A percentile compares a stretch with the other conserved stretches of the same genome.
Evolutionary conservation across 2,329 filamentous ascomycete genomes (phyloP).

Genomic region (Scorias spongiosa): DNA sequence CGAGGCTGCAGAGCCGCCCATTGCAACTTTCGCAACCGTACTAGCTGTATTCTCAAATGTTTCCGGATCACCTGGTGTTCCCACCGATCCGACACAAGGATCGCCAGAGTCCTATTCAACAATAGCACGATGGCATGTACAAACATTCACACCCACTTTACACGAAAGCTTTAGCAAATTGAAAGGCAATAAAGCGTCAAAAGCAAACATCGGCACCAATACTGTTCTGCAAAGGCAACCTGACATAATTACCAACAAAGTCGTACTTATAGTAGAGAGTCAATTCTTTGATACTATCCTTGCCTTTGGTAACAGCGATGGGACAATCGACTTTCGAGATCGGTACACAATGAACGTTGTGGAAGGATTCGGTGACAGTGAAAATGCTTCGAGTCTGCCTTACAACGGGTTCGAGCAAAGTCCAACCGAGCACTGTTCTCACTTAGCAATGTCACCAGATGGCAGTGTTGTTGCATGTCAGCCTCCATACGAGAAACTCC

Average conservation of each 20-base stretch:
- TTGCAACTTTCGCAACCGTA: conserved; percentile 33
- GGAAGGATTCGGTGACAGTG: conserved; percentile 46
- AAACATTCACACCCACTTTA: conserved; percentile 27
- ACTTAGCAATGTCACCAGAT: conserved; percentile 33
- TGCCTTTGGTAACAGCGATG: conserved; percentile 62
- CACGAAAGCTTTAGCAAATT: conserved; percentile 23
- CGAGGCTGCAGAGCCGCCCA: conserved; percentile 40
- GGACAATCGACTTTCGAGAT: conserved; percentile 66
- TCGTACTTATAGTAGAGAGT: conserved; percentile 52
- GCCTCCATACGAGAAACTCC: conserved; percentile 28
- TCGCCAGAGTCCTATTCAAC: conserved; percentile 55
- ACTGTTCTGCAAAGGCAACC: conserved; percentile 47
- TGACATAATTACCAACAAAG: conserved; percentile 53
- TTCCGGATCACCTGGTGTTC: conserved; percentile 6
- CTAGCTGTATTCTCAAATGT: conserved; percentile 55
- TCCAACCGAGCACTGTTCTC: conserved; percentile 39
- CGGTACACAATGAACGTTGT: conserved; percentile 50
- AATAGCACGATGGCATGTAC: conserved; percentile 68
- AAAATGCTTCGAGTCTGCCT: conserved; percentile 52
- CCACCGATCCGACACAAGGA: conserved; percentile 34
- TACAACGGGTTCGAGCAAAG: conserved; percentile 66
- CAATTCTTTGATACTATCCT: conserved; percentile 58
- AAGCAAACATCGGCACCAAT: conserved; percentile 10
- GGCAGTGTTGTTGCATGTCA: conserved; percentile 30
- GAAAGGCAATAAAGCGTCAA: conserved; percentile 10